These are phyloP conservation scores for Sungouiella blattae DNA, from an alignment of 805 yeast genomes.

Conservation along the genomic window DNA sequence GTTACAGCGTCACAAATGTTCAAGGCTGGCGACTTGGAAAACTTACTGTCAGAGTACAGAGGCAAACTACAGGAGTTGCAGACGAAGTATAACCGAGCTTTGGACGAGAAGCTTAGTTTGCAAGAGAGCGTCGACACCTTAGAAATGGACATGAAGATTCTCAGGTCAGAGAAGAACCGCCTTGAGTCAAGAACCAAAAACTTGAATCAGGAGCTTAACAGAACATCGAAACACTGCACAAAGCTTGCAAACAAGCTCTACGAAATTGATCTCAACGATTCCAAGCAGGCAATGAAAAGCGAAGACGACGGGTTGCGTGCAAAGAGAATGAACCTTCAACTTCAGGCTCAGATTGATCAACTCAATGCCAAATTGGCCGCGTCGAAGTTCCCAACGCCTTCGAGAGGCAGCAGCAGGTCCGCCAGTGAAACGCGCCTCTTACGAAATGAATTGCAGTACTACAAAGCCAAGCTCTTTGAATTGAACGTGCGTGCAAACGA, in stretches of 20 bases:
- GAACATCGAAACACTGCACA: slow-evolving; percentile 26
- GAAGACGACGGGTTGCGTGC: slow-evolving; percentile 7
- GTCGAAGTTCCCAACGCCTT: slow-evolving; percentile 14
- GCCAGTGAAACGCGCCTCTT: slow-evolving; percentile 15
- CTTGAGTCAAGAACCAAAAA: slow-evolving; percentile 26
- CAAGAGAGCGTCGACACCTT: slow-evolving; percentile 22
- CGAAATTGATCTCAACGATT: slow-evolving; percentile 12
- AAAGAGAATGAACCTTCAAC: slow-evolving; percentile 11
- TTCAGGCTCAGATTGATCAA: slow-evolving; percentile 30
- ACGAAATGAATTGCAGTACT: slow-evolving; percentile 42
- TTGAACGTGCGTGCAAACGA: slow-evolving; percentile 33
- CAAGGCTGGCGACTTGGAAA: slow-evolving; percentile 14
- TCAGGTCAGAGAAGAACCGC: slow-evolving; percentile 26
- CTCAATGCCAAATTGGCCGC: slow-evolving; percentile 20
- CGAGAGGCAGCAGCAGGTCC: neutral
- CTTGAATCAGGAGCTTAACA: slow-evolving; percentile 28
- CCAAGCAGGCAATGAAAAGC: slow-evolving; percentile 5
- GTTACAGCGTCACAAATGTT: slow-evolving; percentile 17
- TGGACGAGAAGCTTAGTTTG: slow-evolving; percentile 23
- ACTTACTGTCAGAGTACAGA: neutral
- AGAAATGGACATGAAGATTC: slow-evolving; percentile 27
- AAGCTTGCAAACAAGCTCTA: slow-evolving; percentile 27
- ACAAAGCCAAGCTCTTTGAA: slow-evolving; percentile 47
- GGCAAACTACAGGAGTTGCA: neutral
- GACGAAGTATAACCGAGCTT: slow-evolving; percentile 1